These are phyloP conservation scores for Bauhinia variegata DNA, from an alignment of 306 rosid genomes.

Conservation along the genomic window DNA sequence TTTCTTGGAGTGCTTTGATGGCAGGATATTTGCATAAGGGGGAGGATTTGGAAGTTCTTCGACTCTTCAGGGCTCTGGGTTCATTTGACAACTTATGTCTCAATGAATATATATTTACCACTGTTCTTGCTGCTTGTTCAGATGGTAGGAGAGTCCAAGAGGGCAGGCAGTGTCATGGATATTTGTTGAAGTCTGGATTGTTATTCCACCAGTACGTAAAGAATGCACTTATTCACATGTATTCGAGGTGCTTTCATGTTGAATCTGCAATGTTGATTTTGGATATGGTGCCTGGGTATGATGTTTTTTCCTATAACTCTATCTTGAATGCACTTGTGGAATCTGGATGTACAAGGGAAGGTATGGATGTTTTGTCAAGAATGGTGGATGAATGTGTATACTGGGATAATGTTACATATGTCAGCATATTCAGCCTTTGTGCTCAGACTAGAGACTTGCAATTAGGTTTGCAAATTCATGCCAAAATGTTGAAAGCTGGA, in stretches of 20 bases:
- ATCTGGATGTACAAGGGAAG: constrained; percentile 37
- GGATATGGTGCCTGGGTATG: constrained; percentile 34
- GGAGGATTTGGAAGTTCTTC: constrained; percentile 40
- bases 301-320: constrained; percentile 43
- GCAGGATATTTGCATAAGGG: constrained; percentile 43
- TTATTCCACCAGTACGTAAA: constrained; percentile 40
- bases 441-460: constrained; percentile 41
- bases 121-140: constrained; percentile 40
- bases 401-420: constrained; percentile 48
- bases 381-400: constrained; percentile 29
- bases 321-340: constrained; percentile 40
- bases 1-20: constrained; percentile 49
- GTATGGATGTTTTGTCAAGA: constrained; percentile 30
- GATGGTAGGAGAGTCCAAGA: constrained; percentile 37
- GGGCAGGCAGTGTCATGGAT: constrained; percentile 55
- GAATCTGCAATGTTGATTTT: constrained; percentile 41
- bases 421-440: constrained; percentile 41
- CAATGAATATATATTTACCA: constrained; percentile 42
- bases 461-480: constrained; percentile 43
- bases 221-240: constrained; percentile 51
- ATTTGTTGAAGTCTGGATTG: constrained; percentile 48
- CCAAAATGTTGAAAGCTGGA: constrained; percentile 35
- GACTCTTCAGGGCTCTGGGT: constrained; percentile 37
- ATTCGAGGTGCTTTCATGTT: constrained; percentile 33
- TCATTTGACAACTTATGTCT: constrained; percentile 1